These are phyloP conservation scores for Backusella morwellensis DNA, from an alignment of 192 early-diverging fungal genomes.

Conservation along the genomic window DNA sequence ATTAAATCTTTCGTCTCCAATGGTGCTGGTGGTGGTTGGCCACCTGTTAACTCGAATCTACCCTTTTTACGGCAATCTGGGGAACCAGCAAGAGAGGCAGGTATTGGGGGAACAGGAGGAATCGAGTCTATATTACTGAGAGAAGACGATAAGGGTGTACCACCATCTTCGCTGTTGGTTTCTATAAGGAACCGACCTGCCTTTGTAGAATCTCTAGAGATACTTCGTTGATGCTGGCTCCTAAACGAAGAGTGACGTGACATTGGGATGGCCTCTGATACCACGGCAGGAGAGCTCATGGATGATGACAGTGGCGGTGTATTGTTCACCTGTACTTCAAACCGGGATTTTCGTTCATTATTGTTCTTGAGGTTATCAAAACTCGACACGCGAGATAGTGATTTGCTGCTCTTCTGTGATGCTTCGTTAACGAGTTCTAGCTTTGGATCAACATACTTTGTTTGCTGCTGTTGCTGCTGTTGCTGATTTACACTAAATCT, in stretches of 20 bases:
- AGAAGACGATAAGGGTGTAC: neutral
- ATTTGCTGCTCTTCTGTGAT: neutral
- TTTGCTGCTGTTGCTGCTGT: neutral
- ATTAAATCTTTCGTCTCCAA: constrained; percentile 32
- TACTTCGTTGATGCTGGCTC: neutral
- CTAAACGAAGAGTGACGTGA: neutral
- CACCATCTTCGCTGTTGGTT: neutral
- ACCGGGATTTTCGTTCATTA: constrained; percentile 30
- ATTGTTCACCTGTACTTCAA: constrained; percentile 23
- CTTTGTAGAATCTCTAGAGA: neutral
- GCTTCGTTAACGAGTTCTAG: neutral
- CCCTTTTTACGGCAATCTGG: constrained; percentile 31
- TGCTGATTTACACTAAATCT: constrained; percentile 59
- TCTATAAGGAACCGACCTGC: constrained; percentile 8
- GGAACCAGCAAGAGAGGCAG: neutral
- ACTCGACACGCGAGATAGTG: neutral
- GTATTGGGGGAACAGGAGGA: neutral
- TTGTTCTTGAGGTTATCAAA: neutral
- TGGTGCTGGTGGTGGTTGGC: neutral
- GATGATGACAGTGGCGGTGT: neutral
- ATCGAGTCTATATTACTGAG: neutral
- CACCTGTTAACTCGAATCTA: constrained; percentile 30
- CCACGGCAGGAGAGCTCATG: neutral
- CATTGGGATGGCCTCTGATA: neutral
- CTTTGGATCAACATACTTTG: neutral